These are phyloP conservation scores for Parascedosporium putredinis DNA, from an alignment of 2,329 filamentous ascomycete genomes.

Conservation along the genomic window DNA sequence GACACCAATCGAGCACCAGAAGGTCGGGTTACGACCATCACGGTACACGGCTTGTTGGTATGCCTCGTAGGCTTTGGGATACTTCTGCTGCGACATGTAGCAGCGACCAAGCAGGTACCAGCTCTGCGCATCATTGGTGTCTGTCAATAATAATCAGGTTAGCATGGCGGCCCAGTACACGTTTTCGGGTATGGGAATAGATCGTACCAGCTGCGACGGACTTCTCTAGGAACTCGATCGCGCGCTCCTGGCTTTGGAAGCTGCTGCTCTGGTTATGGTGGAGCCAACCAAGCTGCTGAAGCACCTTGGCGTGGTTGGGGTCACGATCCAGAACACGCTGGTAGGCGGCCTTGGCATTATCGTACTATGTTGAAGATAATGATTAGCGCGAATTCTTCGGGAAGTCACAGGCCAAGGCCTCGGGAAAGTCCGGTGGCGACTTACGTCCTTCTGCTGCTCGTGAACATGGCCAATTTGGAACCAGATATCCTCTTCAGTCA, in stretches of 20 bases:
- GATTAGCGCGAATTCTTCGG: no score
- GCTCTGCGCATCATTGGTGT: constrained; percentile 91
- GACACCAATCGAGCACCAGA: constrained; percentile 99
- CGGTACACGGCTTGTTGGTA: constrained; percentile 98
- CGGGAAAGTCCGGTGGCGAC: constrained; percentile 24
- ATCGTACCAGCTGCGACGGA: constrained; percentile 85
- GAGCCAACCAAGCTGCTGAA: constrained; percentile 95
- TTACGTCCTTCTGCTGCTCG: constrained; percentile 95
- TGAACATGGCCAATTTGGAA: constrained; percentile 99
- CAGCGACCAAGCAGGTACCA: constrained; percentile 97
- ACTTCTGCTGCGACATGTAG: constrained; percentile 99
- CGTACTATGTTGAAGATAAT: constrained; percentile 61
- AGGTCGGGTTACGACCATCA: constrained; percentile 93
- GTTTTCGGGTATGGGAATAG: no score
- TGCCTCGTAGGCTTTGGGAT: constrained; percentile 95
- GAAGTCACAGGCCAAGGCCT: constrained; percentile 12
- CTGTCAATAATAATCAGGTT: constrained; percentile 42
- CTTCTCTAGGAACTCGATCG: constrained; percentile 95
- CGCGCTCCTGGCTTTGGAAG: constrained; percentile 86
- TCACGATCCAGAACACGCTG: constrained; percentile 87
- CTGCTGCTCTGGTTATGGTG: constrained; percentile 92
- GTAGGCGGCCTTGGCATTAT: constrained; percentile 86
- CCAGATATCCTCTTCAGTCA: constrained; percentile 98
- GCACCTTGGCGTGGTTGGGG: constrained; percentile 91
- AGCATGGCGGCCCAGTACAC: no score